phyloP scores from a whole-genome alignment of 2,329 filamentous ascomycete species.

The Aspergillus sp. region DNA sequence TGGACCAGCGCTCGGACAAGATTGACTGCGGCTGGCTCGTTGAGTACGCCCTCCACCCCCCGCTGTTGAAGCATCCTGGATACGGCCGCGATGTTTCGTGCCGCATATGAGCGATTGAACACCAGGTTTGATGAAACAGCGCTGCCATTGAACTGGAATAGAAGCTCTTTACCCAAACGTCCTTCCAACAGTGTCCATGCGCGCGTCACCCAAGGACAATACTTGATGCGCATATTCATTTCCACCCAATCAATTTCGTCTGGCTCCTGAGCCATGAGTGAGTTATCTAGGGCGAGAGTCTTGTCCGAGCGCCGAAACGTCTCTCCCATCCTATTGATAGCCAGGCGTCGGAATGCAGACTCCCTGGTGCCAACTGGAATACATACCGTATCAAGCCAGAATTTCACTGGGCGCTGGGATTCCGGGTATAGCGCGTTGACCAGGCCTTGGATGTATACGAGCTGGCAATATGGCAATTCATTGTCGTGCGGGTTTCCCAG shows the following conservation, averaged over 20 bases:
- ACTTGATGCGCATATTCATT: not conserved
- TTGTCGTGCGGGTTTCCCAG: not conserved
- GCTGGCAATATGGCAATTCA: not conserved
- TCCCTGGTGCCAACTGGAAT: not conserved
- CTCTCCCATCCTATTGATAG: not conserved
- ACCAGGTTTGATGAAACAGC: not conserved
- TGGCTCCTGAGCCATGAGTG: not conserved
- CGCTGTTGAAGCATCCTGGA: not conserved
- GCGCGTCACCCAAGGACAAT: not conserved
- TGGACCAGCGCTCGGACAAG: not conserved
- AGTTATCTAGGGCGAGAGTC: not conserved
- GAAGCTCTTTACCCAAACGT: not conserved
- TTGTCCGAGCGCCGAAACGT: not conserved
- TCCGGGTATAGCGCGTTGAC: not conserved
- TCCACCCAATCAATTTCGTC: not conserved
- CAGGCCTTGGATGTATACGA: not conserved
- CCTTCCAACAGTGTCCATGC: not conserved
- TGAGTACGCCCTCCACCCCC: not conserved
- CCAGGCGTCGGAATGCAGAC: not conserved
- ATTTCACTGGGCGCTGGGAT: not conserved
- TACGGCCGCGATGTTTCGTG: not conserved
- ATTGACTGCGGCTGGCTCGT: not conserved
- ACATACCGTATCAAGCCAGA: not conserved
- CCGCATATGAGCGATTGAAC: not conserved
- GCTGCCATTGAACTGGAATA: not conserved